These are phyloP conservation scores for Xerocomellus chrysenteron DNA, from an alignment of 768 basidiomycete genomes.

Conservation along the genomic window DNA sequence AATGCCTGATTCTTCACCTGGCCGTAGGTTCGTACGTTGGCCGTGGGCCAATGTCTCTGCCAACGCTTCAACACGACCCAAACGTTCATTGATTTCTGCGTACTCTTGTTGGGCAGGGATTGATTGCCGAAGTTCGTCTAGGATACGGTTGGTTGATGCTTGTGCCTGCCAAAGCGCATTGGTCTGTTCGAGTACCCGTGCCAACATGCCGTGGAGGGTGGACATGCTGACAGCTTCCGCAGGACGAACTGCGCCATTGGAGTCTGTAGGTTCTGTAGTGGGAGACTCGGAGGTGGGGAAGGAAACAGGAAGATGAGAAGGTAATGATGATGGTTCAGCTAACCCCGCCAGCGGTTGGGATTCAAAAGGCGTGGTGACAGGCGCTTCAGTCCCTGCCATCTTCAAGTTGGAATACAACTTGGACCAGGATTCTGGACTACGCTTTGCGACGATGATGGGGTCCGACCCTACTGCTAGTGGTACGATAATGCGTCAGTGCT, in stretches of 20 bases:
- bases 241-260: conserved; percentile 25
- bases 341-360: too few species aligned
- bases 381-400: background rate
- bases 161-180: conserved; percentile 63
- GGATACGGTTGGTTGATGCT: conserved; percentile 49
- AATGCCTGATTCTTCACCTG: background rate
- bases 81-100: conserved; percentile 35
- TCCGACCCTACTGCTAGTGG: too few species aligned
- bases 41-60: conserved; percentile 4
- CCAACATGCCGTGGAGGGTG: conserved; percentile 51
- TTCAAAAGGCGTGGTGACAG: background rate
- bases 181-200: conserved; percentile 55
- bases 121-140: conserved; percentile 56
- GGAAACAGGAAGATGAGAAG: background rate
- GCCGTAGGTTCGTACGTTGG: background rate
- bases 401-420: background rate
- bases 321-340: background rate
- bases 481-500: too few species aligned
- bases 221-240: conserved; percentile 34
- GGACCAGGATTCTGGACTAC: too few species aligned
- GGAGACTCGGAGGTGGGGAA: background rate
- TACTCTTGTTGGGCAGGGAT: conserved; percentile 38
- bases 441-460: too few species aligned
- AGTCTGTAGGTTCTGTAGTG: conserved; percentile 10
- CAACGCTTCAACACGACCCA: conserved; percentile 15